Evolutionary conservation across 495 filamentous ascomycete genomes (phyloP).

Genomic region (Xylaria acuta): DNA sequence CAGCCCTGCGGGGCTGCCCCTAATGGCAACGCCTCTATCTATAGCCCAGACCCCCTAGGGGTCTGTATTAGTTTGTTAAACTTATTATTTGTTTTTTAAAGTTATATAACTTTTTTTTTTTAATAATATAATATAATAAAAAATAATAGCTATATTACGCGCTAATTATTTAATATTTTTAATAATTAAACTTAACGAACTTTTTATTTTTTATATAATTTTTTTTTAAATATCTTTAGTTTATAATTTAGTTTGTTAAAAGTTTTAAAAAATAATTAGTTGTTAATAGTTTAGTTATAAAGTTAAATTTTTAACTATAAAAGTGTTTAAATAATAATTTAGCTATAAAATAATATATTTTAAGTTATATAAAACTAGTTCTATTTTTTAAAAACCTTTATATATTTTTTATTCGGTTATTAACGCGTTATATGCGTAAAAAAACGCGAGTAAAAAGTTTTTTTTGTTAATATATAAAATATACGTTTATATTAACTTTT

Average conservation of each 20-base stretch:
- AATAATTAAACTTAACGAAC: not conserved
- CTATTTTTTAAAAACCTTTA: not conserved
- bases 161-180: not conserved
- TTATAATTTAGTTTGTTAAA: not conserved
- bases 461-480: conserved; percentile 1
- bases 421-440: not conserved
- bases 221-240: not conserved
- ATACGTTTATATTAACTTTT: not conserved
- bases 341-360: not conserved
- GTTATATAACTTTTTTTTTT: not conserved
- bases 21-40: no score
- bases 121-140: not conserved
- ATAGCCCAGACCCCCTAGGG: no score
- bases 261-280: not conserved
- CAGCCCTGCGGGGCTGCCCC: no score
- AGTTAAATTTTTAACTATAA: not conserved
- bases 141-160: not conserved
- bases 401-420: not conserved
- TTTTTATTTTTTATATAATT: not conserved
- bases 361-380: not conserved
- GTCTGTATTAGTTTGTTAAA: not conserved
- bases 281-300: not conserved
- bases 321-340: no score
- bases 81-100: not conserved
- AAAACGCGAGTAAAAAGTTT: not conserved